phyloP scores from a whole-genome alignment of 2,329 filamentous ascomycete species.

The Tolypocladium endophyticum region DNA sequence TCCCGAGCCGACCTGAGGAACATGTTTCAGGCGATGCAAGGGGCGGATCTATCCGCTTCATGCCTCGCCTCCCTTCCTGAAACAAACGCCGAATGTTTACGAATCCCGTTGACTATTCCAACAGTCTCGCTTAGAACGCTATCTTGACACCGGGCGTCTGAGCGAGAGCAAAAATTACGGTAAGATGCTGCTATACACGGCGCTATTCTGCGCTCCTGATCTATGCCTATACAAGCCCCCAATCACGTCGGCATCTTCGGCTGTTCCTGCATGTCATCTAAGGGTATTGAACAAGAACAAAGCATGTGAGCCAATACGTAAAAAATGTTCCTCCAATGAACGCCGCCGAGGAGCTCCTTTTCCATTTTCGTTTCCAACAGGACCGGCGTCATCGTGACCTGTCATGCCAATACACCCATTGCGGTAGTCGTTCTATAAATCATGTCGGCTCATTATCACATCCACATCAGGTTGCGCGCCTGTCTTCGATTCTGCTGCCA shows the following conservation, averaged over 20 bases:
- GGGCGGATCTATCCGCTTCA: neutral
- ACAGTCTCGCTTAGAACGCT: neutral
- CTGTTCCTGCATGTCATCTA: neutral
- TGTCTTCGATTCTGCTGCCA: constrained; percentile 45
- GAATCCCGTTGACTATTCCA: neutral
- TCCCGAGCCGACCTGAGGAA: neutral
- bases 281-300: neutral
- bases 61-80: neutral
- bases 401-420: neutral
- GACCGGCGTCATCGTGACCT: neutral
- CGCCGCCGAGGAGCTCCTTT: neutral
- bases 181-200: neutral
- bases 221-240: neutral
- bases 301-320: neutral
- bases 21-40: neutral
- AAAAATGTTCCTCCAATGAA: neutral
- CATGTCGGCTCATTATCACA: constrained; percentile 16
- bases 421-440: neutral
- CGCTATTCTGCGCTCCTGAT: neutral
- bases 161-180: neutral
- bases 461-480: constrained; percentile 36
- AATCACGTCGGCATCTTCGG: neutral
- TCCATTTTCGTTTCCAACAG: neutral
- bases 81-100: neutral
- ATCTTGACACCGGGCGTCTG: neutral